Percentiles rank a stretch among this genome's conserved stretches.
Conservation (phyloP, 306 rosid genomes). For the Erythrophleum fordii region DNA sequence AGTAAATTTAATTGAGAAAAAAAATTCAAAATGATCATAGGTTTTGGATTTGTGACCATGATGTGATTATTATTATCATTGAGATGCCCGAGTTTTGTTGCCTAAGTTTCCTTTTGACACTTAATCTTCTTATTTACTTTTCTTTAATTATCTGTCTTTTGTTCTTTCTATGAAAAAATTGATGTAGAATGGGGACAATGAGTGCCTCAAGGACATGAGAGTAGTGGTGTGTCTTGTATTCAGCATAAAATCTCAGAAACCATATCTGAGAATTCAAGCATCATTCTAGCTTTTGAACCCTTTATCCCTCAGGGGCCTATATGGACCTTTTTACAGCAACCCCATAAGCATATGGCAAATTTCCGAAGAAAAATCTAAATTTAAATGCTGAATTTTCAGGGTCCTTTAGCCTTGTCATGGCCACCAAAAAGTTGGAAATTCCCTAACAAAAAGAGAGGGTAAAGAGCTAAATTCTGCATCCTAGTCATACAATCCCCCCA, state of each 20-base stretch:
- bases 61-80: slow-evolving; percentile 26
- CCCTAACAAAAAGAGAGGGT: slow-evolving; percentile 45
- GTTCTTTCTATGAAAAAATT: slow-evolving; percentile 25
- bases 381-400: slow-evolving; percentile 45
- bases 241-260: slow-evolving; percentile 67
- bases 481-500: slow-evolving; percentile 20
- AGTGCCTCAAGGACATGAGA: slow-evolving; percentile 55
- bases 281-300: slow-evolving; percentile 78
- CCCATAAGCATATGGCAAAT: slow-evolving; percentile 54
- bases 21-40: slow-evolving; percentile 31
- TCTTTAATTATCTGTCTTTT: slow-evolving; percentile 39
- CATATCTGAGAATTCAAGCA: slow-evolving; percentile 54
- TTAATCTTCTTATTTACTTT: slow-evolving; percentile 32
- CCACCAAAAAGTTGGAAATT: slow-evolving; percentile 59
- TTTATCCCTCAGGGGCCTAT: slow-evolving; percentile 46
- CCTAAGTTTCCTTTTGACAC: slow-evolving; percentile 28
- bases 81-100: slow-evolving; percentile 33
- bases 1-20: slow-evolving; percentile 22
- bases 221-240: slow-evolving; percentile 73
- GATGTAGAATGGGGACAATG: slow-evolving; percentile 54
- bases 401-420: slow-evolving; percentile 52
- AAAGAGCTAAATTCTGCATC: slow-evolving; percentile 59
- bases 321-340: slow-evolving; percentile 49
- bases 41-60: slow-evolving; percentile 32
- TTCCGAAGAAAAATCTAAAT: slow-evolving; percentile 40